Percentiles rank a stretch among this genome's conserved stretches.
These are phyloP conservation scores for Zygnema circumcarinatum DNA, from an alignment of 139 green algal genomes.

Conservation along the genomic window DNA sequence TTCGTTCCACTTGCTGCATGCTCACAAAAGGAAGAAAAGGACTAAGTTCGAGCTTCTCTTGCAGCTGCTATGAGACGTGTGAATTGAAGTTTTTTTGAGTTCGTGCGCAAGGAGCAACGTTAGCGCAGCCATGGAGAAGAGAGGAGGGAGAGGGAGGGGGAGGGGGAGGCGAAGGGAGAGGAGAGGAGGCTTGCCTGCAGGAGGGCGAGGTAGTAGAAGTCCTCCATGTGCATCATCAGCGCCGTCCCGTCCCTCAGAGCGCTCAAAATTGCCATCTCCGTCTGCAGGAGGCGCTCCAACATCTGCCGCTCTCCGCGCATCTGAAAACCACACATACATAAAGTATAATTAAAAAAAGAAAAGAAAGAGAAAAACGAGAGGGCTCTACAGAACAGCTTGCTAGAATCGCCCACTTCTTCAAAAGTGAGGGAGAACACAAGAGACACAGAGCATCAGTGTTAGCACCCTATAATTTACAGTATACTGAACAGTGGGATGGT, in stretches of 20 bases:
- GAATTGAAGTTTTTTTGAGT: not conserved
- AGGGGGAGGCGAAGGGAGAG: not conserved
- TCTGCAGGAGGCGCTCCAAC: constrained; percentile 27
- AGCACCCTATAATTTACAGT: no score
- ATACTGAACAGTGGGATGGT: no score
- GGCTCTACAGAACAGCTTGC: no score
- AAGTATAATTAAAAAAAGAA: constrained; percentile 19
- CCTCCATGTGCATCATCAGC: constrained; percentile 56
- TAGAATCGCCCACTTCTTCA: no score
- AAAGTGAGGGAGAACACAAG: no score
- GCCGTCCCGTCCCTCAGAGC: constrained; percentile 6
- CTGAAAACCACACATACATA: not conserved
- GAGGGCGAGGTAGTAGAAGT: constrained; percentile 52
- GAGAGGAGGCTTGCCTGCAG: constrained; percentile 22
- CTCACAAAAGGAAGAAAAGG: not conserved
- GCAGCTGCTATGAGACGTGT: not conserved
- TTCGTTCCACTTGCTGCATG: not conserved
- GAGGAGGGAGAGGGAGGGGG: not conserved
- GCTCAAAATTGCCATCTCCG: constrained; percentile 34
- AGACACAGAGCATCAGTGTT: no score
- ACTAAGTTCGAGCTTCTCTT: no score
- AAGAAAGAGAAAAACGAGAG: not conserved
- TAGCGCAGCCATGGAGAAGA: not conserved
- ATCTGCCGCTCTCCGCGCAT: constrained; percentile 17
- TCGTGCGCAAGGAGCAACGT: not conserved